phyloP scores from a whole-genome alignment of 139 green algal species.

The Micractinium conductrix region DNA sequence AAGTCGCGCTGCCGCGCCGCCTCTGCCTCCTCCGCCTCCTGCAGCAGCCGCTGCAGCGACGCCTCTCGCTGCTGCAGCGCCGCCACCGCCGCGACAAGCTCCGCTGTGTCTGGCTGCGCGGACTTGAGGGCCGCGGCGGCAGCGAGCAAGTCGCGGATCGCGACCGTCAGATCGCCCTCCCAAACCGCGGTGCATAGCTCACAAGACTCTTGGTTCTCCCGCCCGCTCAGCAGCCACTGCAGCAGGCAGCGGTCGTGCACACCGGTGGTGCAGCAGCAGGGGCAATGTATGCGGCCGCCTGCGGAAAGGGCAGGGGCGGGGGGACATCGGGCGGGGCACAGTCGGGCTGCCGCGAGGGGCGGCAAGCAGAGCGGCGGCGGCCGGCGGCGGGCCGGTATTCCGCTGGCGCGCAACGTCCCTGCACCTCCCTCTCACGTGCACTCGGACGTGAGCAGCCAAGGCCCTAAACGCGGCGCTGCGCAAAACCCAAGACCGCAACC shows the following conservation, averaged over 20 bases:
- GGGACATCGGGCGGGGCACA: too few relatives aligned
- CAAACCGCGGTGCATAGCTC: neutral
- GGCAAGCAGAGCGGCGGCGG: too few relatives aligned
- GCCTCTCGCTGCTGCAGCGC: neutral
- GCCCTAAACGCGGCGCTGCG: too few relatives aligned
- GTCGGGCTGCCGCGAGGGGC: too few relatives aligned
- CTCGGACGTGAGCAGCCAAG: too few relatives aligned
- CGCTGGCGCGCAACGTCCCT: too few relatives aligned
- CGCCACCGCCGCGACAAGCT: neutral
- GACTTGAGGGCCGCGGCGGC: neutral
- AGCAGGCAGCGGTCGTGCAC: slow-evolving; percentile 14
- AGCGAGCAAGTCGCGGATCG: neutral
- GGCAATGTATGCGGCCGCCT: neutral
- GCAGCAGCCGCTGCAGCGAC: neutral
- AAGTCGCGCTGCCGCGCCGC: neutral
- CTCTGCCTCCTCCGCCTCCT: neutral
- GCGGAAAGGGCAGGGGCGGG: too few relatives aligned
- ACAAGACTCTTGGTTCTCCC: neutral
- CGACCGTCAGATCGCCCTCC: neutral
- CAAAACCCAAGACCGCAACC: too few relatives aligned
- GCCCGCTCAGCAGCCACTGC: slow-evolving; percentile 6
- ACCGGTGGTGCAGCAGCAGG: slow-evolving; percentile 16
- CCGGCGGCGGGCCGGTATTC: too few relatives aligned
- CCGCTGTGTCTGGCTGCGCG: neutral
- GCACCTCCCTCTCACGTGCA: too few relatives aligned